These are phyloP conservation scores for Penicillium freii DNA, from an alignment of 2,329 filamentous ascomycete species.

Conservation along the genomic window DNA sequence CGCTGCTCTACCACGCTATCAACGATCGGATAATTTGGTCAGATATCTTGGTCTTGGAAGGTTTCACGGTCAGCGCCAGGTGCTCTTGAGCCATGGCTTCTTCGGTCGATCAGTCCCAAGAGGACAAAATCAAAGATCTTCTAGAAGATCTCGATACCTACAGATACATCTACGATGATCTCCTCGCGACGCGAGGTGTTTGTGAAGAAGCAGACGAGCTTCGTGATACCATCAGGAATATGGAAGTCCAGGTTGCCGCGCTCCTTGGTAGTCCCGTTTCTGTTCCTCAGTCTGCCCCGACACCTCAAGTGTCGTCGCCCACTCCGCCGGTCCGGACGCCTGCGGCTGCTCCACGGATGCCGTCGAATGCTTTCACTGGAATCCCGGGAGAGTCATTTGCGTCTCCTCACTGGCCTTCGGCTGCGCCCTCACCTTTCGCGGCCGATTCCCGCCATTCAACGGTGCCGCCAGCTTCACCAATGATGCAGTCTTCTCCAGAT, in stretches of 20 bases:
- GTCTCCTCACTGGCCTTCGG: slow-evolving; percentile 15
- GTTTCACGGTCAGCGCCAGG: background rate
- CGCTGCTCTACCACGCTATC: background rate
- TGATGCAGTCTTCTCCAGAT: background rate
- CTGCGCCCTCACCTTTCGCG: slow-evolving; percentile 19
- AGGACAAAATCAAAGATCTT: slow-evolving; percentile 31
- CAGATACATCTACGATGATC: slow-evolving; percentile 31
- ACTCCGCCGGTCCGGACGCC: background rate
- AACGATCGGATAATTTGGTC: background rate
- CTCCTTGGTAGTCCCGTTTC: slow-evolving; percentile 11
- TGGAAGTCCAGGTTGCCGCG: slow-evolving; percentile 27
- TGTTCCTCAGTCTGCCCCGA: background rate
- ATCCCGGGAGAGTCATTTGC: slow-evolving; percentile 2
- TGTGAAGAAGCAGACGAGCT: slow-evolving; percentile 30
- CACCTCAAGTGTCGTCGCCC: background rate
- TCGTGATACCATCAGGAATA: slow-evolving; percentile 22
- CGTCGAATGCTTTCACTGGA: background rate
- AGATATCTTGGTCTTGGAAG: background rate
- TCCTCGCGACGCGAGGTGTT: slow-evolving; percentile 27
- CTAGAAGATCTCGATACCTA: slow-evolving; percentile 35
- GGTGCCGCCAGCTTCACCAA: background rate
- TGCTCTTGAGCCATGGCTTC: slow-evolving; percentile 7
- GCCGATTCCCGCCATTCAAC: background rate
- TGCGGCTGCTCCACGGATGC: background rate
- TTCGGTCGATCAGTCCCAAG: slow-evolving; percentile 19